phyloP scores from a whole-genome alignment of 805 yeast species.

The Pichia eremophila region DNA sequence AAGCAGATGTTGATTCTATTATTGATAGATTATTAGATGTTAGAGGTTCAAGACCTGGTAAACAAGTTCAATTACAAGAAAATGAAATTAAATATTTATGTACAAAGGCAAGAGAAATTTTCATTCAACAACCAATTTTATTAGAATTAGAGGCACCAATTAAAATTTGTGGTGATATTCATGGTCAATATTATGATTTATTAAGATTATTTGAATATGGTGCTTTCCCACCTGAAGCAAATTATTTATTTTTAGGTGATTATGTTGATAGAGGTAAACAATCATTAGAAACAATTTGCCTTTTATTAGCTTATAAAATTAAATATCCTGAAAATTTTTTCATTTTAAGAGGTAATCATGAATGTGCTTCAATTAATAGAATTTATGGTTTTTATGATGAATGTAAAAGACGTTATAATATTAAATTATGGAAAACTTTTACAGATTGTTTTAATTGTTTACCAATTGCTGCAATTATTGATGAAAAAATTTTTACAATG shows the following conservation, averaged over 20 bases:
- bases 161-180: conserved; percentile 95
- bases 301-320: conserved; percentile 89
- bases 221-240: conserved; percentile 98
- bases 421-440: conserved; percentile 97
- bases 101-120: conserved; percentile 96
- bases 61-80: conserved; percentile 88
- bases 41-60: conserved; percentile 97
- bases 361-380: conserved; percentile 95
- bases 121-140: conserved; percentile 93
- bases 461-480: conserved; percentile 97
- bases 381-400: conserved; percentile 98
- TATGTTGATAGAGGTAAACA: conserved; percentile 98
- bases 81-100: conserved; percentile 91
- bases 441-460: conserved; percentile 97
- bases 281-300: conserved; percentile 90
- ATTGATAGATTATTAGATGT: conserved; percentile 95
- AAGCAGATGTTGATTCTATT: conserved; percentile 93
- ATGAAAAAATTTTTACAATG: conserved; percentile 97
- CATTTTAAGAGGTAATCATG: conserved; percentile 96
- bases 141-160: conserved; percentile 96
- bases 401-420: conserved; percentile 96
- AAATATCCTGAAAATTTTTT: conserved; percentile 97
- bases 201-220: conserved; percentile 95
- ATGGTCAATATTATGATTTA: conserved; percentile 95
- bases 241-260: conserved; percentile 91